Conservation (phyloP, 2,329 filamentous ascomycete genomes). For the Aspergillus cejpii region DNA sequence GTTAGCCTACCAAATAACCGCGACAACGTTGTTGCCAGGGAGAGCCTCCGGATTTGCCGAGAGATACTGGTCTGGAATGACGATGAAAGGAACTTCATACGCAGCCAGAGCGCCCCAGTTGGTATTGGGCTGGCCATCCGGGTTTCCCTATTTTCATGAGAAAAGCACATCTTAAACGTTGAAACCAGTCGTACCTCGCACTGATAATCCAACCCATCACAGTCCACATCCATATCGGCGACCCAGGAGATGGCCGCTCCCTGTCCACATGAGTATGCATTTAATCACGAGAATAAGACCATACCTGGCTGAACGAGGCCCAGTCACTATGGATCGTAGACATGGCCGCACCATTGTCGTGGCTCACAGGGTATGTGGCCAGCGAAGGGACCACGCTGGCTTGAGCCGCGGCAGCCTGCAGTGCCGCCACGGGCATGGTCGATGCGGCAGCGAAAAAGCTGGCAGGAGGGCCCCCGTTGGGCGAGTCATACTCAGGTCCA, state of each 20-base stretch:
- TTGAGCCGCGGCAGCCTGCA: slow-evolving; percentile 21
- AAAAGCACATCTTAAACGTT: not conserved
- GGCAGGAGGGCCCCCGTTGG: slow-evolving; percentile 19
- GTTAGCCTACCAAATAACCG: slow-evolving; percentile 29
- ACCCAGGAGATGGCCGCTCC: slow-evolving; percentile 26
- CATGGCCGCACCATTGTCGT: slow-evolving; percentile 11
- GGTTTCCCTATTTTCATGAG: slow-evolving; percentile 20
- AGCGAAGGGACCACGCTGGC: slow-evolving; percentile 18
- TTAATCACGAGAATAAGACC: not conserved
- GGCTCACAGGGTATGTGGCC: slow-evolving; percentile 23
- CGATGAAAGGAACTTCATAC: slow-evolving; percentile 29
- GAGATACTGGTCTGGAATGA: slow-evolving; percentile 27
- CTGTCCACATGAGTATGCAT: slow-evolving; percentile 15
- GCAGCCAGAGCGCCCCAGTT: slow-evolving; percentile 28
- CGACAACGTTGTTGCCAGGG: slow-evolving; percentile 26
- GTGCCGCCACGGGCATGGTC: slow-evolving; percentile 19
- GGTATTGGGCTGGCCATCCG: slow-evolving; percentile 21
- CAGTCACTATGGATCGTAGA: slow-evolving; percentile 28
- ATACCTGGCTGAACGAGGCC: slow-evolving; percentile 20
- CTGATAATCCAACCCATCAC: slow-evolving; percentile 25
- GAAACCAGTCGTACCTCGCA: slow-evolving; percentile 16
- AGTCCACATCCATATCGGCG: slow-evolving; percentile 33
- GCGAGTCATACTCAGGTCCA: slow-evolving; percentile 20
- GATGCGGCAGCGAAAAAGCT: slow-evolving; percentile 24
- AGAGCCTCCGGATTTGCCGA: slow-evolving; percentile 14